These are phyloP conservation scores for Claviceps arundinis DNA, from an alignment of 2,329 filamentous ascomycete genomes.

Conservation along the genomic window DNA sequence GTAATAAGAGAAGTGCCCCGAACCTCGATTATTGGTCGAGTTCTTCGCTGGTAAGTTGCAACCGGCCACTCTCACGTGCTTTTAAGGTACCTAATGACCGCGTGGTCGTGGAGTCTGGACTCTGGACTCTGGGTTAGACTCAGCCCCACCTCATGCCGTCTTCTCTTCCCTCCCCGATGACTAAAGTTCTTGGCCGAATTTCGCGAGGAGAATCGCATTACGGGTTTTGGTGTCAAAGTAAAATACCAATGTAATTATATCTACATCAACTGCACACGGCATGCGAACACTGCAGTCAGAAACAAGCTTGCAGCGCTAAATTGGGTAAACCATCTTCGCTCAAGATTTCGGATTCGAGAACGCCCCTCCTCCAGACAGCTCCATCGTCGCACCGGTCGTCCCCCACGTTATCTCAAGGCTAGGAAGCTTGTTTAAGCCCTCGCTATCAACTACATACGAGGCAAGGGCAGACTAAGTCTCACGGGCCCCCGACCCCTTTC, in stretches of 20 bases:
- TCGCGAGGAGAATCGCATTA: not conserved
- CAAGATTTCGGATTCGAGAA: not conserved
- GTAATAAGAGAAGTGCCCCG: not conserved
- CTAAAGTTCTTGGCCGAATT: not conserved
- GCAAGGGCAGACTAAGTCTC: not conserved
- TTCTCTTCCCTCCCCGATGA: not conserved
- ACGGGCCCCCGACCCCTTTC: not conserved
- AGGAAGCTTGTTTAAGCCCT: not conserved
- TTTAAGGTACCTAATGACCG: not conserved
- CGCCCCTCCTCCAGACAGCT: not conserved
- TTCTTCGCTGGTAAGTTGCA: not conserved
- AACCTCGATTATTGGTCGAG: not conserved
- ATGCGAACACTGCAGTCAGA: not conserved
- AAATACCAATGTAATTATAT: not conserved
- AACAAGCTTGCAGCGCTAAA: not conserved
- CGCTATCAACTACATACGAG: not conserved
- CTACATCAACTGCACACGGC: not conserved
- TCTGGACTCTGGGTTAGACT: too few species aligned
- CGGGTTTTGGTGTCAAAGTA: not conserved
- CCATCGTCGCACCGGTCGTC: not conserved
- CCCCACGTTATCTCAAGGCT: not conserved
- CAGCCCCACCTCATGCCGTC: conserved; percentile 1
- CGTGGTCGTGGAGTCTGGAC: not conserved
- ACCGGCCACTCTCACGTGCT: not conserved
- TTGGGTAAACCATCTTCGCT: not conserved